Conservation (phyloP, 148 eudicot genomes). For the Chenopodium album region DNA sequence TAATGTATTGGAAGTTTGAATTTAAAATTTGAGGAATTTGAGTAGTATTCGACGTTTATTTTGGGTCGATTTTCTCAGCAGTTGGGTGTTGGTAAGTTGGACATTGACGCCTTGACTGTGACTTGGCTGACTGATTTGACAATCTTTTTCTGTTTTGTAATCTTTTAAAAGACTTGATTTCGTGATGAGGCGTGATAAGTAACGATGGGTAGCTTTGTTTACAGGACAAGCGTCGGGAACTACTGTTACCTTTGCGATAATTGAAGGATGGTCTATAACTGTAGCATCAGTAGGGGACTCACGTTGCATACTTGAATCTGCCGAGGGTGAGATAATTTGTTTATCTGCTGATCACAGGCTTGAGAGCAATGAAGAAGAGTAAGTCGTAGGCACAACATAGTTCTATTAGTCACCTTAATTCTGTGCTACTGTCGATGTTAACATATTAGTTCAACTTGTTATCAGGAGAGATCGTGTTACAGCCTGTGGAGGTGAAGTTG, state of each 20-base stretch:
- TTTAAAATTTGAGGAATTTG: background rate
- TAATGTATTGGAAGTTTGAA: background rate
- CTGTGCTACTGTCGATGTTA: background rate
- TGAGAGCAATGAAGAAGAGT: conserved; percentile 85
- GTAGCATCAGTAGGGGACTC: conserved; percentile 99
- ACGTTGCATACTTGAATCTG: conserved; percentile 83
- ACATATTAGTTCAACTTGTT: conserved; percentile 9
- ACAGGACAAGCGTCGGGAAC: conserved; percentile 93
- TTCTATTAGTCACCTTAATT: background rate
- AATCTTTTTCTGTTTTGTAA: background rate
- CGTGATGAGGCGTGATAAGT: background rate
- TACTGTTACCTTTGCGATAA: conserved; percentile 86
- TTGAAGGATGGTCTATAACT: conserved; percentile 88
- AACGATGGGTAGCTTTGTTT: conserved; percentile 18
- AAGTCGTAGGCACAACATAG: conserved; percentile 27
- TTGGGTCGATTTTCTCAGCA: background rate
- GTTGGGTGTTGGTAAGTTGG: background rate
- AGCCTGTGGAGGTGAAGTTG: conserved; percentile 97
- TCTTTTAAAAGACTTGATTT: background rate
- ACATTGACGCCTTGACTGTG: background rate
- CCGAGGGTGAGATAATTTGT: conserved; percentile 75
- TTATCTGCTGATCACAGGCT: conserved; percentile 98
- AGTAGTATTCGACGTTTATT: background rate
- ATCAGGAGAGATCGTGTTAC: conserved; percentile 89
- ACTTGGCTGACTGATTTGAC: conserved; percentile 7